Percentiles rank a stretch among this genome's conserved stretches.
phyloP scores from a whole-genome alignment of 2,329 filamentous ascomycete genomes.

The Penicillium sp. region DNA sequence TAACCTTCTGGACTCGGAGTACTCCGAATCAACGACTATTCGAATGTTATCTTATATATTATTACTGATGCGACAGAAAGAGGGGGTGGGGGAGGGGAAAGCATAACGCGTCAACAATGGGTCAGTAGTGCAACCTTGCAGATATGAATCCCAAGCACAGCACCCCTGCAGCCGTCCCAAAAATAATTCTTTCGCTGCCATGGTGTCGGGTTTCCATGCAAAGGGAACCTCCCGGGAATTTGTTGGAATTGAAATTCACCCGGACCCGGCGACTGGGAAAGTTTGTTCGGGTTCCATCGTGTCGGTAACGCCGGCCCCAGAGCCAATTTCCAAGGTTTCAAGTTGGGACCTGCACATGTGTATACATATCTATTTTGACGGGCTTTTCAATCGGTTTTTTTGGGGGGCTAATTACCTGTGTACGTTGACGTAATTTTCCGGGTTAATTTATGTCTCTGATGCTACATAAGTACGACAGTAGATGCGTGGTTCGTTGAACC shows the following conservation, averaged over 20 bases:
- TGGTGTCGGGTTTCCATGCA: slow-evolving; percentile 15
- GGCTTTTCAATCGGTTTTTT: background rate
- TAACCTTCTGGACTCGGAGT: slow-evolving; percentile 6
- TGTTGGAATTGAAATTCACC: slow-evolving; percentile 8
- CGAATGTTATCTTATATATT: background rate
- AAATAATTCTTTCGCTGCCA: slow-evolving; percentile 13
- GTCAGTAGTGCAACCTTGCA: background rate
- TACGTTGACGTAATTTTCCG: background rate
- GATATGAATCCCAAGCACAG: background rate
- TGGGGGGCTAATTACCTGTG: background rate
- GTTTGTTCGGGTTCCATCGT: slow-evolving; percentile 18
- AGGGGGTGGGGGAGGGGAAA: background rate
- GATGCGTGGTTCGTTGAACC: background rate
- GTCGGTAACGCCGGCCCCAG: slow-evolving; percentile 21
- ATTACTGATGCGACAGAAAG: background rate
- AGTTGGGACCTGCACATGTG: background rate
- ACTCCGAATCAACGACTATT: slow-evolving; percentile 6
- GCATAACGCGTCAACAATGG: background rate
- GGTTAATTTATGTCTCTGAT: background rate
- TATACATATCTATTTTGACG: background rate
- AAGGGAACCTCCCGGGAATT: slow-evolving; percentile 11
- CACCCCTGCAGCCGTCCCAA: slow-evolving; percentile 10
- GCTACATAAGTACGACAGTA: background rate
- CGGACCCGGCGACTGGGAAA: slow-evolving; percentile 21
- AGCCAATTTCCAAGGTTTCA: slow-evolving; percentile 6